These are phyloP conservation scores for Plasmodium gonderi DNA, from an alignment of 169 alveolate species.

Conservation along the genomic window DNA sequence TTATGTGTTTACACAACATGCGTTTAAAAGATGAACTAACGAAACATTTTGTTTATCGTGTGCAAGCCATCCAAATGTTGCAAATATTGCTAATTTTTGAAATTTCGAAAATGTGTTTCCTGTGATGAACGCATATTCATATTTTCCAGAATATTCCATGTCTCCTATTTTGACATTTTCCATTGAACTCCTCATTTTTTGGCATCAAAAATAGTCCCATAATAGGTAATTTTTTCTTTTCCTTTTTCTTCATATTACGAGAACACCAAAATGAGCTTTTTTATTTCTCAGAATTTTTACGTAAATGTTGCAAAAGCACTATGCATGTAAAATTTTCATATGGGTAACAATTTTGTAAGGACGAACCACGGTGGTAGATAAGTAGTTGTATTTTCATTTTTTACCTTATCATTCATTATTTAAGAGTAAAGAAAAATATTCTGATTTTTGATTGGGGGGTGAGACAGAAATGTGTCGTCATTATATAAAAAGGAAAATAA, in stretches of 20 bases:
- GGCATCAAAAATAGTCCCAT: not conserved
- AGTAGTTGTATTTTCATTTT: not conserved
- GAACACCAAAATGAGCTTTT: too few relatives aligned
- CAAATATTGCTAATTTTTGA: too few relatives aligned
- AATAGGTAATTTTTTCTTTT: not conserved
- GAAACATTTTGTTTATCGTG: not conserved
- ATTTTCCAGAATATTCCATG: not conserved
- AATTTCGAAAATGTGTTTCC: not conserved
- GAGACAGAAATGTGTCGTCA: not conserved
- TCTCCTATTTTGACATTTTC: not conserved
- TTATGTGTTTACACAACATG: not conserved
- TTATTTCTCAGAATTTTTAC: not conserved
- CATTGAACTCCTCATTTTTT: not conserved
- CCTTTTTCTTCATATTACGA: not conserved
- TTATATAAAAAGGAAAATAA: too few relatives aligned
- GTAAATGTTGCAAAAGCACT: not conserved
- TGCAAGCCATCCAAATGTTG: not conserved
- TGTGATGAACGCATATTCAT: not conserved
- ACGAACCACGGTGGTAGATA: not conserved
- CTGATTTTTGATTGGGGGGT: not conserved
- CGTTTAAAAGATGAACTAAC: not conserved
- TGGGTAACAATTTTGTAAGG: not conserved
- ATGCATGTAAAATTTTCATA: not conserved
- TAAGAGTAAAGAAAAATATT: not conserved
- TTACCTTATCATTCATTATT: not conserved